A percentile compares a stretch with the other conserved stretches of the same genome.
Evolutionary conservation across 148 eudicot genomes (phyloP).

Genomic region (Vaccinium darrowii): DNA sequence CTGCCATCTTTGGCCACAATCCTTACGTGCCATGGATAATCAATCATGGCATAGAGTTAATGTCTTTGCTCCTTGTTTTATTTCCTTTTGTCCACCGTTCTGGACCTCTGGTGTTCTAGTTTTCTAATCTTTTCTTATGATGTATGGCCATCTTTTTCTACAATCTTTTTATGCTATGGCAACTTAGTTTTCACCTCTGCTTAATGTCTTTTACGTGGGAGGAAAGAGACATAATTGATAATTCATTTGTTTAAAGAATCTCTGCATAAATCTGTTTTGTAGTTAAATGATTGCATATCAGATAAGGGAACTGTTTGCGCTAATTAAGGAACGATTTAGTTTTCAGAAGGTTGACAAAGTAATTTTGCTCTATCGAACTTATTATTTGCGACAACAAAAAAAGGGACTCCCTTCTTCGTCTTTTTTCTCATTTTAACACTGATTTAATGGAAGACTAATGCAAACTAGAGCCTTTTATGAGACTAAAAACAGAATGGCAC

Average conservation of each 20-base stretch:
- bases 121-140: neutral
- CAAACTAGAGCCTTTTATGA: conserved; percentile 4
- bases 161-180: neutral
- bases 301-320: neutral
- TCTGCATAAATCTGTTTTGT: neutral
- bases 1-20: neutral
- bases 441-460: neutral
- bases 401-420: neutral
- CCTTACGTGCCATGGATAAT: neutral
- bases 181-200: neutral
- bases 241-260: conserved; percentile 12
- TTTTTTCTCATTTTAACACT: neutral
- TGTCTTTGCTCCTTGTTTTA: neutral
- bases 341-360: neutral
- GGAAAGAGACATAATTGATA: conserved; percentile 3
- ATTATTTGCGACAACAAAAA: neutral
- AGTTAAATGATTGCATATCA: neutral
- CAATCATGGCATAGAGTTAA: neutral
- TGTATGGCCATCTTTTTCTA: neutral
- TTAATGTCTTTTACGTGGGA: neutral
- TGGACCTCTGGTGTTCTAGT: neutral
- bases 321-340: neutral
- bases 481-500: conserved; percentile 1
- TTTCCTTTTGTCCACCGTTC: conserved; percentile 62
- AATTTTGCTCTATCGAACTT: neutral